These are phyloP conservation scores for Mortierella claussenii DNA, from an alignment of 192 early-diverging fungal species.

Conservation along the genomic window DNA sequence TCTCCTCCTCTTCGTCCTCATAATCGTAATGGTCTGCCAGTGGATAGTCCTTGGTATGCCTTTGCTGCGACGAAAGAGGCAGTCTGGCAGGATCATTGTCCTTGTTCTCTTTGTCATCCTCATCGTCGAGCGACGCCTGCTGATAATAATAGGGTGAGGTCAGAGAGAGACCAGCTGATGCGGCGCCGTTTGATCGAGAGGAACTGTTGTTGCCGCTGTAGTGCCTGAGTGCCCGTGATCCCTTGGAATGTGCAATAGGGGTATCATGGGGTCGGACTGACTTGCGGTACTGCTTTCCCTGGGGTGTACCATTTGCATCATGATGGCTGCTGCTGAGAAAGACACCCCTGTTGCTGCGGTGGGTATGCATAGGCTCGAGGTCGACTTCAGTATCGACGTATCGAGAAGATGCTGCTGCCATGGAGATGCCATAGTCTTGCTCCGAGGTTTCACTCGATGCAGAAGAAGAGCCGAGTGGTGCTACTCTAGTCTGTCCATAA, in stretches of 20 bases:
- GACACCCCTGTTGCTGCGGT: neutral
- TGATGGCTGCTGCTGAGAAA: slow-evolving; percentile 1
- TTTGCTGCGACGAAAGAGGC: neutral
- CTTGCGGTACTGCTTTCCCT: slow-evolving; percentile 18
- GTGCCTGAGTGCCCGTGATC: no score
- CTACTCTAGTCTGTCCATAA: no score
- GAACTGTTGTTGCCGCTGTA: slow-evolving; percentile 5
- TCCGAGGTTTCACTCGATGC: neutral
- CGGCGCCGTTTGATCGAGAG: neutral
- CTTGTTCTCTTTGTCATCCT: slow-evolving; percentile 13
- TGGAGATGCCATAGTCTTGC: neutral
- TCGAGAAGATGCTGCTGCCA: neutral
- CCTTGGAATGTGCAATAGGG: slow-evolving; percentile 20
- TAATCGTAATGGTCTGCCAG: neutral
- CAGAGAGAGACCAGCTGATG: slow-evolving; percentile 6
- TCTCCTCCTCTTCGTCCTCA: neutral
- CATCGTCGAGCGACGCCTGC: slow-evolving; percentile 1
- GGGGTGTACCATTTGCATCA: slow-evolving; percentile 9
- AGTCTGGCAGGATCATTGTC: neutral
- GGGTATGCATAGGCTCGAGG: neutral
- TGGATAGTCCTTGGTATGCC: neutral
- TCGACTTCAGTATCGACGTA: slow-evolving; percentile 25
- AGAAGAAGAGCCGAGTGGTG: no score
- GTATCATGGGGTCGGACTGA: slow-evolving; percentile 27
- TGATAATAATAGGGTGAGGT: slow-evolving; percentile 13